Evolutionary conservation across 495 filamentous ascomycete species (phyloP).

Genomic region (Penicillium arizonense): DNA sequence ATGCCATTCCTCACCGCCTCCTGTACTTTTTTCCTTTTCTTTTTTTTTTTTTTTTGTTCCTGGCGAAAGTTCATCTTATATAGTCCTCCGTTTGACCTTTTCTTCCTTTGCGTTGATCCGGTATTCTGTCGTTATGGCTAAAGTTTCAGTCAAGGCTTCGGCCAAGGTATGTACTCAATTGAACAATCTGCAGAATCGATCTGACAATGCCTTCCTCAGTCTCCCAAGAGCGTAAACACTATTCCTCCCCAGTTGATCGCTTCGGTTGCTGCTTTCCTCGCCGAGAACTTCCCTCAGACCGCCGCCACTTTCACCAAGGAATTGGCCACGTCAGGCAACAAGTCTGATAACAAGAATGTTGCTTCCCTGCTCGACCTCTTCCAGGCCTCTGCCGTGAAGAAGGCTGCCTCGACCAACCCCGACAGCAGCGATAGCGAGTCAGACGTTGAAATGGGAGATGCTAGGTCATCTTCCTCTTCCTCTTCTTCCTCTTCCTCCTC

Average conservation of each 20-base stretch:
- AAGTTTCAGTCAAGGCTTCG: conserved; percentile 27
- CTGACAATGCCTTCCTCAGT: conserved; percentile 12
- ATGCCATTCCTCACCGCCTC: conserved; percentile 19
- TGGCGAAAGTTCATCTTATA: conserved; percentile 15
- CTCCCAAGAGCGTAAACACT: conserved; percentile 18
- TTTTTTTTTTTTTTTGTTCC: conserved; percentile 34
- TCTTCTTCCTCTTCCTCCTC: conserved; percentile 46
- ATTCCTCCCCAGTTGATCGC: conserved; percentile 57
- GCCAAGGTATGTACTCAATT: conserved; percentile 28
- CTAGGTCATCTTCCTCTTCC: conserved; percentile 39
- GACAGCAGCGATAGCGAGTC: conserved; percentile 34
- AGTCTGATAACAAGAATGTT: conserved; percentile 33
- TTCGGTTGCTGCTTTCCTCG: conserved; percentile 65
- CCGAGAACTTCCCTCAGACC: conserved; percentile 59
- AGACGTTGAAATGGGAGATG: conserved; percentile 61
- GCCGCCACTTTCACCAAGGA: conserved; percentile 60
- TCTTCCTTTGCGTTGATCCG: background rate
- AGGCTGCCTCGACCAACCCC: conserved; percentile 19
- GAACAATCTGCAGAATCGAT: background rate
- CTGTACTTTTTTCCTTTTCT: conserved; percentile 29
- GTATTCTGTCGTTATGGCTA: conserved; percentile 31
- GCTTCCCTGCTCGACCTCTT: conserved; percentile 50
- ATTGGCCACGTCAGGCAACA: conserved; percentile 24
- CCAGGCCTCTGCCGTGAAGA: conserved; percentile 39
- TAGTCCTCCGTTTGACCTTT: conserved; percentile 1